These are phyloP conservation scores for Aureobasidium leucospermi DNA, from an alignment of 2,329 filamentous ascomycete genomes.

Conservation along the genomic window DNA sequence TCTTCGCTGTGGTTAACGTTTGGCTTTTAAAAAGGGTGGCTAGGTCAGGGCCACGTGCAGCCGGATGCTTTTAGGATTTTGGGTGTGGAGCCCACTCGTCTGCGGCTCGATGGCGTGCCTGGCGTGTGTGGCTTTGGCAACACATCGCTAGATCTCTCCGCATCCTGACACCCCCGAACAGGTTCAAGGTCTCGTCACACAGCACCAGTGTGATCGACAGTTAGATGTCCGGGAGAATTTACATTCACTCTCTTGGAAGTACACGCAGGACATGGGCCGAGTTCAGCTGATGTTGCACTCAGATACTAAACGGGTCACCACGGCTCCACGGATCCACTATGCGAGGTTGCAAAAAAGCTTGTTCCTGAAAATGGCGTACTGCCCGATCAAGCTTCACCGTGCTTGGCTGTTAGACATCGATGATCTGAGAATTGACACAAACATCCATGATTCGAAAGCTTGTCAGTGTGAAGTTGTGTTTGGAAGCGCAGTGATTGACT, in stretches of 20 bases:
- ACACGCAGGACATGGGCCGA: neutral
- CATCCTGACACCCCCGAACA: neutral
- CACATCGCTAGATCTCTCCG: neutral
- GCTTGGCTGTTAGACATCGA: neutral
- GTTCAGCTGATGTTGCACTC: slow-evolving; percentile 8
- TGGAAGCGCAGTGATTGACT: neutral
- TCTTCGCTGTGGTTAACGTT: slow-evolving; percentile 2
- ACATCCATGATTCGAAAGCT: neutral
- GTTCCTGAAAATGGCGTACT: slow-evolving; percentile 5
- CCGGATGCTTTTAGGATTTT: neutral
- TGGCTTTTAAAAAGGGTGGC: neutral
- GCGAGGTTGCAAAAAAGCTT: slow-evolving; percentile 2
- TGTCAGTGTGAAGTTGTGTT: neutral
- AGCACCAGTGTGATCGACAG: neutral
- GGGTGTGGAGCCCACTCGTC: slow-evolving; percentile 6
- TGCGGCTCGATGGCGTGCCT: slow-evolving; percentile 8
- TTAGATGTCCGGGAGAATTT: neutral
- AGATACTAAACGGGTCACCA: slow-evolving; percentile 2
- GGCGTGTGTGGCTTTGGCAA: slow-evolving; percentile 4
- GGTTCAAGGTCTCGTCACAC: neutral
- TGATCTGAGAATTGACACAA: neutral
- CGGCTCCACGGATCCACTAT: slow-evolving; percentile 2
- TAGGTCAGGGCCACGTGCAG: slow-evolving; percentile 1
- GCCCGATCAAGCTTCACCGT: neutral
- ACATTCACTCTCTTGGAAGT: neutral